Conservation (phyloP, 306 rosid genomes). For the Ochetophila trinervis region DNA sequence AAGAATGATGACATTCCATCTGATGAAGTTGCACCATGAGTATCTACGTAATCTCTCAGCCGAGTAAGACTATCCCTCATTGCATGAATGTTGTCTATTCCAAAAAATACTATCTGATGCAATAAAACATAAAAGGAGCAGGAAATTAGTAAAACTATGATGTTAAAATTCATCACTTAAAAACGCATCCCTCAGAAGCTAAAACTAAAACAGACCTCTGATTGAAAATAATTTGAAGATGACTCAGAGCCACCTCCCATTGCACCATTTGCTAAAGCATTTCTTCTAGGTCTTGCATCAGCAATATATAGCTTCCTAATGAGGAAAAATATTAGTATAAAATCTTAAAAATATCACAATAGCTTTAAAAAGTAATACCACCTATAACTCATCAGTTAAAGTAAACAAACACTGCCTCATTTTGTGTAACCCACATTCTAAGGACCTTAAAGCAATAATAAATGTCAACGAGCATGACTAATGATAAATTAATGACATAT, state of each 20-base stretch:
- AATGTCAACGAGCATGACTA: not conserved
- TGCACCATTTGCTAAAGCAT: slow-evolving; percentile 97
- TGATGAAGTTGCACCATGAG: slow-evolving; percentile 82
- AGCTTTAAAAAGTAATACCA: not conserved
- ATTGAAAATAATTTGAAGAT: slow-evolving; percentile 85
- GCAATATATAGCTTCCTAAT: slow-evolving; percentile 88
- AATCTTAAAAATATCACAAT: slow-evolving; percentile 5
- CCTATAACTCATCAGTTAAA: not conserved
- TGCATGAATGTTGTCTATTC: slow-evolving; percentile 96
- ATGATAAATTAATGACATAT: not conserved
- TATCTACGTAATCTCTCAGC: slow-evolving; percentile 87
- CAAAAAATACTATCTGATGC: slow-evolving; percentile 77
- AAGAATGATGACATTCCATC: slow-evolving; percentile 96
- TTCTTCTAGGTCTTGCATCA: slow-evolving; percentile 96
- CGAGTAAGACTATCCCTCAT: slow-evolving; percentile 96
- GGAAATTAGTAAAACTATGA: slow-evolving; percentile 14
- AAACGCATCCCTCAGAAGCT: slow-evolving; percentile 25
- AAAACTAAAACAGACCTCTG: slow-evolving; percentile 60
- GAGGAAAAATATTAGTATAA: not conserved
- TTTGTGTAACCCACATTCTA: no score
- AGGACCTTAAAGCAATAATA: no score
- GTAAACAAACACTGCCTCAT: not conserved
- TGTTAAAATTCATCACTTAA: slow-evolving; percentile 10
- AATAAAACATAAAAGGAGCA: slow-evolving; percentile 14
- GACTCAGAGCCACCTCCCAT: slow-evolving; percentile 99